phyloP scores from a whole-genome alignment of 345 rosid species.

The Eucalyptus grandis region DNA sequence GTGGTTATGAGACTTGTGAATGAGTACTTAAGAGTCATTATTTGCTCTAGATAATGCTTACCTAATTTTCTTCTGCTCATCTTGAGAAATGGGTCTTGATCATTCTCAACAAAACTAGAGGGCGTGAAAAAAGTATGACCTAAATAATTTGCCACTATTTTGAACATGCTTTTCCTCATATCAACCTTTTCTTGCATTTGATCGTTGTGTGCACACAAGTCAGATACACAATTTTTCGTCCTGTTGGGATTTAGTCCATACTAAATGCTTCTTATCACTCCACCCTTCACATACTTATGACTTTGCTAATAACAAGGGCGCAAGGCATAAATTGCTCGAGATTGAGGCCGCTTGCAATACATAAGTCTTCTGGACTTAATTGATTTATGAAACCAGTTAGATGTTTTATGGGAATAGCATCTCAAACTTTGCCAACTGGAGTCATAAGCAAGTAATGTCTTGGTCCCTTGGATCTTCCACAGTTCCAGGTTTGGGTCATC shows the following conservation, averaged over 20 bases:
- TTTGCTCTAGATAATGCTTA: not conserved
- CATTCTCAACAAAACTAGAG: not conserved
- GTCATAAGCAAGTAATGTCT: not conserved
- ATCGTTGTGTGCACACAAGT: not conserved
- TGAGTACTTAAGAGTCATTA: not conserved
- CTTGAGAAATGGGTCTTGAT: not conserved
- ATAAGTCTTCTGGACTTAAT: accelerated
- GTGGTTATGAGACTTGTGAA: not conserved
- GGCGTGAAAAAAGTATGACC: not conserved
- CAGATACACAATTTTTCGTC: not conserved
- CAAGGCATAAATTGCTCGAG: not conserved
- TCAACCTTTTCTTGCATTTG: not conserved
- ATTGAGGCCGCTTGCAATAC: not conserved
- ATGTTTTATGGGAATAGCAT: not conserved
- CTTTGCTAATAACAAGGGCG: not conserved
- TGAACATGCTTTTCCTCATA: accelerated
- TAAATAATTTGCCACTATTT: not conserved
- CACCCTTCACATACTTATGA: not conserved
- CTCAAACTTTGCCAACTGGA: not conserved
- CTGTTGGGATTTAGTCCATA: not conserved
- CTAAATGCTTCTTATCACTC: not conserved
- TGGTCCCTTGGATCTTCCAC: not conserved
- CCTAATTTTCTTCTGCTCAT: not conserved
- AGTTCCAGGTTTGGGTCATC: not conserved
- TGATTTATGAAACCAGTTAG: not conserved